Conservation (phyloP, 2,329 filamentous ascomycete genomes). For the Penicillium psychrosexuale region DNA sequence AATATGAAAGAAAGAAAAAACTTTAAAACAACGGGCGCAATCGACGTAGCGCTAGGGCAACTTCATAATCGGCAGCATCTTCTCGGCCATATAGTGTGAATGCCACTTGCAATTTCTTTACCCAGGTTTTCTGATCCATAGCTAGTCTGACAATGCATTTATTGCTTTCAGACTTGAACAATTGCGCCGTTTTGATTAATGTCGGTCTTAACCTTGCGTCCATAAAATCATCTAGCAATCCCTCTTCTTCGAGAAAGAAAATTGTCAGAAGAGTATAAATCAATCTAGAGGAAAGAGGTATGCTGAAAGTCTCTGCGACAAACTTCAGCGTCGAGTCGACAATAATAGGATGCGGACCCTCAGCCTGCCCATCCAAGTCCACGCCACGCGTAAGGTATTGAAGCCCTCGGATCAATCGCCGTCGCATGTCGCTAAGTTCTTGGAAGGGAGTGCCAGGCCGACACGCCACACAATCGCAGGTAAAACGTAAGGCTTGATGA, state of each 20-base stretch:
- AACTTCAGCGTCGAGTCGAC: neutral
- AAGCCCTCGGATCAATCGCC: neutral
- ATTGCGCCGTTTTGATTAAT: neutral
- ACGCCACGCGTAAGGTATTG: neutral
- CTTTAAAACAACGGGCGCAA: neutral
- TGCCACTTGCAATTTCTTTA: neutral
- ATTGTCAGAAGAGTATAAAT: neutral
- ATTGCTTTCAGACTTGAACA: neutral
- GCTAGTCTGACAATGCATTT: neutral
- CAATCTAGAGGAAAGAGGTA: neutral
- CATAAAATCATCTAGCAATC: neutral
- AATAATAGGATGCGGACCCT: neutral
- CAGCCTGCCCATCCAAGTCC: neutral
- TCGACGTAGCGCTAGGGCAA: neutral
- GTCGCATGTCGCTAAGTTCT: neutral
- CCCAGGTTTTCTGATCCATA: neutral
- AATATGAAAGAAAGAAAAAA: neutral
- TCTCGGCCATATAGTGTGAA: neutral
- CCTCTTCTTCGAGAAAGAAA: neutral
- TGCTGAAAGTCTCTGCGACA: neutral
- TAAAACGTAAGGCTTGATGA: neutral
- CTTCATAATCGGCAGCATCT: neutral
- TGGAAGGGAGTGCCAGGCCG: neutral
- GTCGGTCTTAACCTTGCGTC: neutral
- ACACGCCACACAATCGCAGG: neutral